Base-by-base conservation (phyloP, 2,329 filamentous ascomycete genomes). In the Parasarocladium wereldwijsianum region DNA sequence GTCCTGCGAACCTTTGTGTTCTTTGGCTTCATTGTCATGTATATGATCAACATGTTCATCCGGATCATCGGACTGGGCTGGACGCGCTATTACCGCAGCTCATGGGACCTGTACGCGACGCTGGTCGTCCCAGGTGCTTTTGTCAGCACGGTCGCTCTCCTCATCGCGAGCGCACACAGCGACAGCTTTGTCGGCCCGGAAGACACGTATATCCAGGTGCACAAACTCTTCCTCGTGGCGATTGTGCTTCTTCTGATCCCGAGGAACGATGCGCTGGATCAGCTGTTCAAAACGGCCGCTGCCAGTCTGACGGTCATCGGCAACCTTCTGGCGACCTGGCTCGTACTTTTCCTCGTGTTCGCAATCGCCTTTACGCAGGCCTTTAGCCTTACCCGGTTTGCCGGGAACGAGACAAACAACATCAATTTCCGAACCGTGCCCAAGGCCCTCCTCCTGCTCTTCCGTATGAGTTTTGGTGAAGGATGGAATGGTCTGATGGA, bases 401-500 rank as follows among this genome's bases (percentile, higher is more conserved):
- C 78, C 1, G 46, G 50, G 1, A 63, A 75, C 17, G 83, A 85
- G 46, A 70, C 59, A 31, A 74, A 70, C 45, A 87, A 94, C 45
- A 59, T 87, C 50, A 98, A 98, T 50, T 87, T 98, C 52, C 76
- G 90, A 31, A 92, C 77, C 5, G 86, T 98, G 1, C 86, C 90
- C 0, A 93, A 93, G 47, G 84, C 90, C 1, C 64, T 98, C 17
- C 90, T 98, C 35, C 61, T 98, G 16, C 70, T 98, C 3, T 98
- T 96, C 58, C 74, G 83, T 23, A 90, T 83, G 65, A 93, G 84
- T 55, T 78, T 80, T 36, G 90, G 90, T 32, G 90, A 98, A 57
- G 86, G 85, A 12, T 98, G 90, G 90, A 98, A 98, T 49, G 57
- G 82, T 42, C 64, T 94, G 37, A 98, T 98, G 90, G 84, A 93